Evolutionary conservation across 495 filamentous ascomycete genomes (phyloP).

Genomic region (Aspergillus sclerotioniger): DNA sequence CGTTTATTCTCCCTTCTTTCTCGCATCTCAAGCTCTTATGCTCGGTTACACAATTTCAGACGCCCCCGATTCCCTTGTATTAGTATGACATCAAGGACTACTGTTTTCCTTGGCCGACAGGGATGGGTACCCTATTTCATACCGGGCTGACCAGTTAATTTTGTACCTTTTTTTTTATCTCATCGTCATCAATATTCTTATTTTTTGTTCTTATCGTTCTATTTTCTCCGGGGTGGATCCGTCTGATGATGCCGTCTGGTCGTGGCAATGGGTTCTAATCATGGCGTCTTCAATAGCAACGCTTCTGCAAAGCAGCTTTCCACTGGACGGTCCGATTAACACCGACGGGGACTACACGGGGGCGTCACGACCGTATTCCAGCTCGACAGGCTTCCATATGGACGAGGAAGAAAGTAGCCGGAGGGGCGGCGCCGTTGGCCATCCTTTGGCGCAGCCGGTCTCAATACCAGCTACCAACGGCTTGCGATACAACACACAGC

Average conservation of each 20-base stretch:
- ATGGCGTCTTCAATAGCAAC: conserved; percentile 30
- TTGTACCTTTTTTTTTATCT: conserved; percentile 23
- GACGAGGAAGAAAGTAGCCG: conserved; percentile 44
- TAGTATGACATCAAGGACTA: conserved; percentile 22
- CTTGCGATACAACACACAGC: conserved; percentile 46
- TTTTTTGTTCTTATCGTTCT: conserved; percentile 6
- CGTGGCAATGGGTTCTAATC: conserved; percentile 5
- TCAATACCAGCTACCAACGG: conserved; percentile 47
- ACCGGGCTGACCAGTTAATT: conserved; percentile 20
- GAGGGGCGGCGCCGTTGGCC: conserved; percentile 41
- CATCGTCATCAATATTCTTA: conserved; percentile 3
- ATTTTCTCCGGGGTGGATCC: conserved; percentile 1
- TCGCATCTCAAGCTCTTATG: conserved; percentile 15
- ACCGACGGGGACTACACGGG: conserved; percentile 44
- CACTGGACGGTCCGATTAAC: conserved; percentile 38
- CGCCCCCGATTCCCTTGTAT: conserved; percentile 20
- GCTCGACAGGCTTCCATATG: conserved; percentile 34
- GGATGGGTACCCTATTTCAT: conserved; percentile 27
- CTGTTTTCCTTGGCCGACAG: conserved; percentile 22
- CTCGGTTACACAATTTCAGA: conserved; percentile 20
- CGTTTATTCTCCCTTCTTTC: conserved; percentile 14
- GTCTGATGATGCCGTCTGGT: conserved; percentile 6
- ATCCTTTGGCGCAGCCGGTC: conserved; percentile 32
- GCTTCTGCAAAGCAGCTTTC: conserved; percentile 38
- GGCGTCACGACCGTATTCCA: conserved; percentile 28